phyloP scores from a whole-genome alignment of 768 basidiomycete species.

The Favolaschia claudopus region DNA sequence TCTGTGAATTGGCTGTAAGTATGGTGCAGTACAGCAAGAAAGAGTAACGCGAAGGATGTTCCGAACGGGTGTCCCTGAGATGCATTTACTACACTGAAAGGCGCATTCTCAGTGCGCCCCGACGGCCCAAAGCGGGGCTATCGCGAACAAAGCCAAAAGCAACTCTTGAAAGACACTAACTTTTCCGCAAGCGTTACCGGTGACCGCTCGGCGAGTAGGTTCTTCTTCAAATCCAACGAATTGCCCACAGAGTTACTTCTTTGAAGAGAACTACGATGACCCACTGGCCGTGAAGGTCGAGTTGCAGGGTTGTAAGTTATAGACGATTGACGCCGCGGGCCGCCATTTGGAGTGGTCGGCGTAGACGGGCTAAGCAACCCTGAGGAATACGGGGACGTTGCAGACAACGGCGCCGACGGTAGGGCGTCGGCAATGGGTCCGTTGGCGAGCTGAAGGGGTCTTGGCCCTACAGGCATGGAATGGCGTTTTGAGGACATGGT shows the following conservation, averaged over 20 bases:
- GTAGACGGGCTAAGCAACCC: conserved; percentile 25
- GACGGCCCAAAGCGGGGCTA: not conserved
- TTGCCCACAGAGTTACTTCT: conserved; percentile 33
- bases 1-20: conserved; percentile 56
- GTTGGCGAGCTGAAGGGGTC: conserved; percentile 57
- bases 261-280: conserved; percentile 20
- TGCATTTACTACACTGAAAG: too few species aligned
- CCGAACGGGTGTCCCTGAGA: too few species aligned
- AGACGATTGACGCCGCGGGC: conserved; percentile 55
- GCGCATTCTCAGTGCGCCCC: too few species aligned
- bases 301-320: conserved; percentile 56
- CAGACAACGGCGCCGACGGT: conserved; percentile 27
- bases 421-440: conserved; percentile 36
- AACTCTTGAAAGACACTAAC: too few species aligned
- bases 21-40: too few species aligned
- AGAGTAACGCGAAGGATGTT: too few species aligned
- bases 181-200: conserved; percentile 72
- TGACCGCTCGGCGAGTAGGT: conserved; percentile 1
- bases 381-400: conserved; percentile 19
- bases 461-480: conserved; percentile 47
- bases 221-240: conserved; percentile 5
- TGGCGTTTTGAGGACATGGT: conserved; percentile 36
- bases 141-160: not conserved
- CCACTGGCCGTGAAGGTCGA: conserved; percentile 17
- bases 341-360: conserved; percentile 15